Evolutionary conservation across 768 basidiomycete genomes (phyloP), one percentile per base, ranked within the genome.

Genomic region (Podaxis rugospora): DNA sequence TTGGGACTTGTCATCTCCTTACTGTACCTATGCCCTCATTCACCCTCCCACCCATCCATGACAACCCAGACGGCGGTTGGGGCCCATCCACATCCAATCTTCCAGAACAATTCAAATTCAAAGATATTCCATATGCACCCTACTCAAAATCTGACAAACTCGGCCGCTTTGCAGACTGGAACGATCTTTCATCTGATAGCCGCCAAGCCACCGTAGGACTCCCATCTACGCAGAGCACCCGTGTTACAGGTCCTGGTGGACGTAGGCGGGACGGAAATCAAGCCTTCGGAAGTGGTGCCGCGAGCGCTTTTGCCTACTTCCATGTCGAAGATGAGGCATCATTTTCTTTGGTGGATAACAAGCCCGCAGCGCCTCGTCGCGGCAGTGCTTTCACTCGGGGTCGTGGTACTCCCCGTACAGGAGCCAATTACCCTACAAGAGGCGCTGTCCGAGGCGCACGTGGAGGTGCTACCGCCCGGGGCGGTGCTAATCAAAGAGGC

Each of bases 101-200:
- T 21, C 95, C 96, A 1, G 81, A 89, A 49, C 88, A 93, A 64
- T 98, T 96, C 78, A 95, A 95, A 76, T 97, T 97, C 83, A 94
- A 93, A 75, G 97, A 98, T 68, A 97, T 98, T 62, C 97, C 97
- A 50, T 99, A 98, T 71, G 95, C 96, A 0, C 95, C 95, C 4
- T 98, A 93, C 82, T 94, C 94, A 76, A 99, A 99, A 85, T 88
- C 93, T 39, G 97, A 99, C 81, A 98, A 98, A 75, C 88, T 99
- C 59, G 94, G 93, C 56, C 89, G 96, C 56, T 92, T 99, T 70
- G 96, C 96, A 51, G 96, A 99, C 78, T 99, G 96, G 95, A 93
- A 93, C 74, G 92, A 93, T 71, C 75, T 85, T 25, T 81, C 87
- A 32, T 70, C 82, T 55, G 88, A 90, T 69, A 79, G 74, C 63